Evolutionary conservation across 2,329 filamentous ascomycete genomes (phyloP).

Genomic region (Ophiocordyceps robertsii): DNA sequence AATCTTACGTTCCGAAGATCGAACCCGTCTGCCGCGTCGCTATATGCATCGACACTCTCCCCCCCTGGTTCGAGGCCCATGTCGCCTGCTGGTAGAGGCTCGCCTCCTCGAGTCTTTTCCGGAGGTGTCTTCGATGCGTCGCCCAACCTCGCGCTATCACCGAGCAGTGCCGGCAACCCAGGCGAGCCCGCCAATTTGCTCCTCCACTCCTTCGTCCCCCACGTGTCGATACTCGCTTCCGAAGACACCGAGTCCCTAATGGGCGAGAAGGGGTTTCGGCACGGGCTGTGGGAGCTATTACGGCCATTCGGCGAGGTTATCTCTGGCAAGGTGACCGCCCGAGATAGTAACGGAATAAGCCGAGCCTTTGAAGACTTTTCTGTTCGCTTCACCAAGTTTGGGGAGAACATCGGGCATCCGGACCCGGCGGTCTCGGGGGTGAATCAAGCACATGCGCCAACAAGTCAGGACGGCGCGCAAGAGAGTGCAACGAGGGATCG

Average conservation of each 20-base stretch:
- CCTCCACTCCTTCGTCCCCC: constrained; percentile 74
- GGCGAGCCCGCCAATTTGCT: constrained; percentile 53
- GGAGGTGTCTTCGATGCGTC: constrained; percentile 43
- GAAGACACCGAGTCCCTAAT: constrained; percentile 71
- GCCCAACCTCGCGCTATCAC: constrained; percentile 28
- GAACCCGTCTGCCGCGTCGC: constrained; percentile 44
- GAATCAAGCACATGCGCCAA: constrained; percentile 22
- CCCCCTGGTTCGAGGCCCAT: constrained; percentile 54
- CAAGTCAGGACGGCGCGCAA: constrained; percentile 14
- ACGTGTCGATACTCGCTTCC: constrained; percentile 79
- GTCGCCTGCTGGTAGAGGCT: constrained; percentile 49
- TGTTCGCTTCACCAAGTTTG: constrained; percentile 68
- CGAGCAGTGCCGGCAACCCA: constrained; percentile 29
- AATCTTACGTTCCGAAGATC: constrained; percentile 39
- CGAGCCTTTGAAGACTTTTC: constrained; percentile 81
- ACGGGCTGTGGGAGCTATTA: constrained; percentile 72
- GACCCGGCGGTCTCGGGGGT: constrained; percentile 21
- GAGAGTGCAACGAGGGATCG: constrained; percentile 16
- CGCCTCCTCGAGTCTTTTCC: constrained; percentile 41
- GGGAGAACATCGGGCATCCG: constrained; percentile 39
- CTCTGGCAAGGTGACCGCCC: constrained; percentile 74
- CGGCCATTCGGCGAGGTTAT: constrained; percentile 84
- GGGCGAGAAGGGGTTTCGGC: constrained; percentile 68
- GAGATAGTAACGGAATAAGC: constrained; percentile 80
- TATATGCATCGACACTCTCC: constrained; percentile 54